These are phyloP conservation scores for Millerozyma acaciae DNA, from an alignment of 805 yeast genomes.

Conservation along the genomic window DNA sequence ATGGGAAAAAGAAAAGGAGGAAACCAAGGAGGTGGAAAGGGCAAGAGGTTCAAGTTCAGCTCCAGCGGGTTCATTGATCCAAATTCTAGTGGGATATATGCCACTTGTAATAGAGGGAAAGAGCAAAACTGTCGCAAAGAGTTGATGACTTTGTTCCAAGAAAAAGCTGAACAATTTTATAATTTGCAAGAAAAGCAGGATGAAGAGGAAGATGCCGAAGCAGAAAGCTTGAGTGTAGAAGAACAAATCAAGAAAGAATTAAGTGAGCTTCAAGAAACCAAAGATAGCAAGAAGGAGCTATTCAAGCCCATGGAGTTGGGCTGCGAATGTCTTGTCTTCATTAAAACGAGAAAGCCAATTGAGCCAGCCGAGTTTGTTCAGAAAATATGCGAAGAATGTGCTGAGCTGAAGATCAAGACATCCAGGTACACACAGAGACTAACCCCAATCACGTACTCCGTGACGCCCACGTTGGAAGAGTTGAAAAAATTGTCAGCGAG, in stretches of 20 bases:
- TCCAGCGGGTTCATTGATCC: slow-evolving; percentile 66
- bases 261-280: slow-evolving; percentile 50
- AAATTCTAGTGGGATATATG: slow-evolving; percentile 81
- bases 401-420: slow-evolving; percentile 47
- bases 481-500: slow-evolving; percentile 53
- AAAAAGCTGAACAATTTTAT: slow-evolving; percentile 34
- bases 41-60: slow-evolving; percentile 49
- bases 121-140: slow-evolving; percentile 80
- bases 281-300: slow-evolving; percentile 41
- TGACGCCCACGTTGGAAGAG: slow-evolving; percentile 68
- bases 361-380: slow-evolving; percentile 72
- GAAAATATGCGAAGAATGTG: slow-evolving; percentile 58
- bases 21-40: slow-evolving; percentile 16
- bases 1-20: slow-evolving; percentile 31
- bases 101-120: slow-evolving; percentile 78
- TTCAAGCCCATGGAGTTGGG: slow-evolving; percentile 60
- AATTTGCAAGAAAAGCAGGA: slow-evolving; percentile 20
- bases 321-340: slow-evolving; percentile 81
- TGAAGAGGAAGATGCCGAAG: slow-evolving; percentile 28
- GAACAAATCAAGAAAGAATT: slow-evolving; percentile 71
- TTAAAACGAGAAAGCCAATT: slow-evolving; percentile 75
- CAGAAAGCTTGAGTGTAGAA: slow-evolving; percentile 53
- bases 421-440: slow-evolving; percentile 75
- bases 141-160: slow-evolving; percentile 50
- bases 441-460: slow-evolving; percentile 75